Conservation (phyloP, 1,139 yeast genomes). For the Suhomyces guaymorum region DNA sequence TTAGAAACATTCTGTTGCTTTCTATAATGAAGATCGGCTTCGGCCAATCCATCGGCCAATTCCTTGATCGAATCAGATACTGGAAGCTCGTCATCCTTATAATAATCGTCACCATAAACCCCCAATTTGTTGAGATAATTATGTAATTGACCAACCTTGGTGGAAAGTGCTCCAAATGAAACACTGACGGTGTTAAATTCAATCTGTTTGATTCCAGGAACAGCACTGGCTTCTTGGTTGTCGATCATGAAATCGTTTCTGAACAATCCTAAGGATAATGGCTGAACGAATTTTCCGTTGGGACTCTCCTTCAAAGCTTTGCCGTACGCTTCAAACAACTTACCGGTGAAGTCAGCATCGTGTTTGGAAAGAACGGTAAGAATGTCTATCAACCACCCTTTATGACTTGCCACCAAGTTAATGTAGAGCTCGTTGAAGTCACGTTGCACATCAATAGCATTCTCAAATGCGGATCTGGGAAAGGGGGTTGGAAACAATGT, state of each 20-base stretch:
- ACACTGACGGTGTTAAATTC: constrained; percentile 96
- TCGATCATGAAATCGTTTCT: constrained; percentile 90
- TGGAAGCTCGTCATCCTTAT: constrained; percentile 56
- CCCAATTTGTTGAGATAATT: constrained; percentile 60
- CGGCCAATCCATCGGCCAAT: constrained; percentile 70
- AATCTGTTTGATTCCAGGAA: constrained; percentile 72
- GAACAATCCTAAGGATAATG: constrained; percentile 77
- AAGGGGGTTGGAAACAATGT: constrained; percentile 91
- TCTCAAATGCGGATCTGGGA: constrained; percentile 63
- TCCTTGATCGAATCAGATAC: constrained; percentile 61
- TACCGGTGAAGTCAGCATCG: constrained; percentile 82
- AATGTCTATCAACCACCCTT: constrained; percentile 61
- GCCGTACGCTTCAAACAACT: constrained; percentile 60
- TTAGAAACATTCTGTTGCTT: constrained; percentile 17
- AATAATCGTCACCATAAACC: constrained; percentile 46
- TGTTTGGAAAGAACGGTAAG: constrained; percentile 55
- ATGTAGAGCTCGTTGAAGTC: constrained; percentile 75
- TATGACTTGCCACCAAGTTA: constrained; percentile 52
- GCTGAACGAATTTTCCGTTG: constrained; percentile 52
- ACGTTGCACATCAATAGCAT: constrained; percentile 68
- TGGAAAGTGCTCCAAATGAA: constrained; percentile 88
- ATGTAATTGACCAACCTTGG: constrained; percentile 79
- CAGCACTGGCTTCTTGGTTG: constrained; percentile 28
- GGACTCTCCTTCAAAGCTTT: constrained; percentile 47
- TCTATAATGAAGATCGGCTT: constrained; percentile 60